Conservation (phyloP, 352 stramenopile genomes). For the Globisporangium canariense region DNA sequence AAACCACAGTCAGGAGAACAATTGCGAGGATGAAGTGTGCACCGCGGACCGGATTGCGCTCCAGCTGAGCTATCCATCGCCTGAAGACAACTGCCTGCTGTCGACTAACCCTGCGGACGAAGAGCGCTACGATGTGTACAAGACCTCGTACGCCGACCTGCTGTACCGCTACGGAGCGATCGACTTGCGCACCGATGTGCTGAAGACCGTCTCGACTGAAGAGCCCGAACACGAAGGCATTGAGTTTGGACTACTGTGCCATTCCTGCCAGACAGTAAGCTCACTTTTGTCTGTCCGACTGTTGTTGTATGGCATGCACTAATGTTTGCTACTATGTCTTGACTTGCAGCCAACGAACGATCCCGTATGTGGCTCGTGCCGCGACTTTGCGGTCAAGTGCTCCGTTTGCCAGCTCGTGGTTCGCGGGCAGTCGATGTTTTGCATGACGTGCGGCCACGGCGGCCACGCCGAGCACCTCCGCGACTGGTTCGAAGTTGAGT, state of each 20-base stretch:
- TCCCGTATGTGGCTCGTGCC: slow-evolving; percentile 58
- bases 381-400: slow-evolving; percentile 76
- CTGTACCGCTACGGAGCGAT: slow-evolving; percentile 80
- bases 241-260: slow-evolving; percentile 60
- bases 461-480: slow-evolving; percentile 69
- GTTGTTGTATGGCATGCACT: background rate
- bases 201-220: slow-evolving; percentile 49
- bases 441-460: slow-evolving; percentile 80
- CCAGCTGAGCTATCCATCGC: slow-evolving; percentile 37
- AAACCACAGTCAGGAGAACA: background rate
- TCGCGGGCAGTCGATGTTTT: slow-evolving; percentile 84
- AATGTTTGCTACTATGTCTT: too few relatives aligned
- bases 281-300: background rate
- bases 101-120: slow-evolving; percentile 48
- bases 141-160: slow-evolving; percentile 74
- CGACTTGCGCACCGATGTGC: slow-evolving; percentile 62
- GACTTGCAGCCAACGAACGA: slow-evolving; percentile 32
- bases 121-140: slow-evolving; percentile 78
- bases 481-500: slow-evolving; percentile 76
- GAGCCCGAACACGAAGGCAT: slow-evolving; percentile 46
- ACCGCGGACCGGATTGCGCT: slow-evolving; percentile 48
- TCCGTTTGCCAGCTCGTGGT: slow-evolving; percentile 82
- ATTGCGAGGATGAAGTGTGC: slow-evolving; percentile 28
- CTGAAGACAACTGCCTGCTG: slow-evolving; percentile 43
- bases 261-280: slow-evolving; percentile 55